A percentile compares a stretch with the other conserved stretches of the same genome.
Evolutionary conservation across 2,329 filamentous ascomycete genomes (phyloP).

Genomic region (Mycocentrospora acerina): DNA sequence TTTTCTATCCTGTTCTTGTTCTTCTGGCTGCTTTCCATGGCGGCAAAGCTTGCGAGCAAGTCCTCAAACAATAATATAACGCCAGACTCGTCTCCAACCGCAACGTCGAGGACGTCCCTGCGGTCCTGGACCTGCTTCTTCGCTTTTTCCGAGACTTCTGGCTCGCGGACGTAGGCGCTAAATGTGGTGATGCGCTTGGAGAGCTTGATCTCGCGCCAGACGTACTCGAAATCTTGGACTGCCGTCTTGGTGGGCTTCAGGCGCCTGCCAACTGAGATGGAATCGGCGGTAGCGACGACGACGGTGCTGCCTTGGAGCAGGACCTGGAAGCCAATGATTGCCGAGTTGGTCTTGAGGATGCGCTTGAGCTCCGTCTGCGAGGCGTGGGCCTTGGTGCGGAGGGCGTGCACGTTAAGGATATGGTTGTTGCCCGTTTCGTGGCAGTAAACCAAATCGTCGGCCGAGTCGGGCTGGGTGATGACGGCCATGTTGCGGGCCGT

Average conservation of each 20-base stretch:
- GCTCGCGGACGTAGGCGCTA: constrained; percentile 45
- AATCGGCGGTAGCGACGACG: constrained; percentile 55
- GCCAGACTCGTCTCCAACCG: constrained; percentile 74
- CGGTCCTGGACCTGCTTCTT: constrained; percentile 35
- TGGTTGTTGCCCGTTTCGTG: constrained; percentile 43
- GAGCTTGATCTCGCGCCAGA: constrained; percentile 57
- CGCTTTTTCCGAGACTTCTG: constrained; percentile 52
- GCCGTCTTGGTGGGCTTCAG: constrained; percentile 34
- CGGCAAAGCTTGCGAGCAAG: constrained; percentile 59
- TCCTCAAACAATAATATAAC: constrained; percentile 81
- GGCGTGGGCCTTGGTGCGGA: constrained; percentile 29
- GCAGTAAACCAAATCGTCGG: constrained; percentile 42
- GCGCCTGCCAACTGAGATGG: constrained; percentile 63
- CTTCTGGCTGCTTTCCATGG: constrained; percentile 44
- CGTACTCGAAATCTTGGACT: constrained; percentile 47
- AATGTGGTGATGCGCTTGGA: constrained; percentile 60
- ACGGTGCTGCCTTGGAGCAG: constrained; percentile 61
- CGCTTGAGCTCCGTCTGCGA: constrained; percentile 36
- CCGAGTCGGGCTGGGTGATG: constrained; percentile 28
- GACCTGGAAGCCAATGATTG: constrained; percentile 44
- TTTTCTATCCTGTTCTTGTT: constrained; percentile 20
- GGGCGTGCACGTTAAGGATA: constrained; percentile 40
- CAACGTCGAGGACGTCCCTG: constrained; percentile 65
- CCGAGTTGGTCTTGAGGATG: constrained; percentile 41
- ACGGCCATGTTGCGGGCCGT: constrained; percentile 39